phyloP scores from a whole-genome alignment of 1,284 basidiomycete species.

The Trichosporon faecale region DNA sequence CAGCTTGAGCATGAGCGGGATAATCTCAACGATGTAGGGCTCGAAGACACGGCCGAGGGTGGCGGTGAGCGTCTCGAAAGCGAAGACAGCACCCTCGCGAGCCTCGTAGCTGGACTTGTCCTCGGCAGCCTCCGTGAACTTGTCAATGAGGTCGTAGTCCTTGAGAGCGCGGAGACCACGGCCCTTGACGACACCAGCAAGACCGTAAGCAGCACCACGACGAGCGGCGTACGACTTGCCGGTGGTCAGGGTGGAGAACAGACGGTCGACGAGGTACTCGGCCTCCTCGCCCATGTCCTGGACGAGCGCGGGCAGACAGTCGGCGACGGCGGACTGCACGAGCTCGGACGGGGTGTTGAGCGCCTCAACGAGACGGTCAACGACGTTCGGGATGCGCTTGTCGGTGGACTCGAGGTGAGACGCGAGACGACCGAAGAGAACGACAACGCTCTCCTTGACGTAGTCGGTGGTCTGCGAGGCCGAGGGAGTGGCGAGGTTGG shows the following conservation, averaged over 20 bases:
- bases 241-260: conserved; percentile 72
- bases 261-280: conserved; percentile 67
- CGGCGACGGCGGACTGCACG: conserved; percentile 94
- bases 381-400: conserved; percentile 72
- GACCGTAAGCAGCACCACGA: conserved; percentile 91
- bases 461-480: conserved; percentile 74
- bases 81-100: conserved; percentile 92
- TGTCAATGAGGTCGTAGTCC: conserved; percentile 73
- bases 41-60: conserved; percentile 84
- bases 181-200: conserved; percentile 89
- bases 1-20: conserved; percentile 78
- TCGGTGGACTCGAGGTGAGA: conserved; percentile 78
- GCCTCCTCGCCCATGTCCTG: conserved; percentile 65
- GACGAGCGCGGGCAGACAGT: conserved; percentile 86
- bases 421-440: conserved; percentile 90
- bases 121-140: conserved; percentile 72
- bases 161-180: conserved; percentile 81
- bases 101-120: conserved; percentile 86
- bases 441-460: conserved; percentile 92
- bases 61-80: conserved; percentile 84
- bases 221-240: conserved; percentile 85
- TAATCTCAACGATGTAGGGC: conserved; percentile 81
- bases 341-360: conserved; percentile 93
- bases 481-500: conserved; percentile 64
- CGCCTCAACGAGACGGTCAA: conserved; percentile 85